phyloP scores from a whole-genome alignment of 2,329 filamentous ascomycete species.

The Xenosphaeropsis pyriputrescens region DNA sequence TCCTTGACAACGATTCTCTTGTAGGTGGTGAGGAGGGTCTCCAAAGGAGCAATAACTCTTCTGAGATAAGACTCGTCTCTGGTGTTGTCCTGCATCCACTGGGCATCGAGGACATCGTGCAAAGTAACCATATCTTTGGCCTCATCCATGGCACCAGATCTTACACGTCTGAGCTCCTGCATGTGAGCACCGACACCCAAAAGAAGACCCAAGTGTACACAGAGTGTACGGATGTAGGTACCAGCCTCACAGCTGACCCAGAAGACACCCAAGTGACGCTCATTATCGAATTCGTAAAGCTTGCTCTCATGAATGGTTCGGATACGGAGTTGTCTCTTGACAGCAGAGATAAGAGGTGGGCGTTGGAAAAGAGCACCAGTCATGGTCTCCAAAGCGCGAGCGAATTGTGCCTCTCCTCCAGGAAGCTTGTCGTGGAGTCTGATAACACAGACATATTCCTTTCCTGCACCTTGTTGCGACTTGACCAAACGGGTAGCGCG shows the following conservation, averaged over 20 bases:
- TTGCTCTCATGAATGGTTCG: constrained; percentile 97
- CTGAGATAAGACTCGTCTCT: constrained; percentile 88
- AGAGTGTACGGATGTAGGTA: constrained; percentile 97
- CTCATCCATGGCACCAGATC: constrained; percentile 92
- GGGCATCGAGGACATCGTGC: constrained; percentile 89
- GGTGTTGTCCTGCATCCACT: constrained; percentile 93
- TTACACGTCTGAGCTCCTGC: constrained; percentile 92
- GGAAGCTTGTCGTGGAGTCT: constrained; percentile 90
- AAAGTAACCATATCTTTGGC: constrained; percentile 78
- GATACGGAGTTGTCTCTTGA: constrained; percentile 97
- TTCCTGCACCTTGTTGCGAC: constrained; percentile 96
- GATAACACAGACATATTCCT: constrained; percentile 96
- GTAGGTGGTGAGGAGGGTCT: constrained; percentile 83
- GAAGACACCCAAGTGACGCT: constrained; percentile 92
- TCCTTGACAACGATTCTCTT: constrained; percentile 98
- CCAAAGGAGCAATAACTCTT: constrained; percentile 79
- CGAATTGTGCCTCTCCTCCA: constrained; percentile 84
- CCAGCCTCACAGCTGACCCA: constrained; percentile 99
- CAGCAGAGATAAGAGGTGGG: constrained; percentile 90
- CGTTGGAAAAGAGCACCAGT: constrained; percentile 96
- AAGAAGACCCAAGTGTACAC: constrained; percentile 72
- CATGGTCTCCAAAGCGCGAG: constrained; percentile 84
- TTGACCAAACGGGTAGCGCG: constrained; percentile 95
- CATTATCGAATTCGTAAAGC: constrained; percentile 95
- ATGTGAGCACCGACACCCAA: constrained; percentile 86